Evolutionary conservation across 2,329 filamentous ascomycete genomes (phyloP).

Genomic region (Thermothelomyces thermophilus): DNA sequence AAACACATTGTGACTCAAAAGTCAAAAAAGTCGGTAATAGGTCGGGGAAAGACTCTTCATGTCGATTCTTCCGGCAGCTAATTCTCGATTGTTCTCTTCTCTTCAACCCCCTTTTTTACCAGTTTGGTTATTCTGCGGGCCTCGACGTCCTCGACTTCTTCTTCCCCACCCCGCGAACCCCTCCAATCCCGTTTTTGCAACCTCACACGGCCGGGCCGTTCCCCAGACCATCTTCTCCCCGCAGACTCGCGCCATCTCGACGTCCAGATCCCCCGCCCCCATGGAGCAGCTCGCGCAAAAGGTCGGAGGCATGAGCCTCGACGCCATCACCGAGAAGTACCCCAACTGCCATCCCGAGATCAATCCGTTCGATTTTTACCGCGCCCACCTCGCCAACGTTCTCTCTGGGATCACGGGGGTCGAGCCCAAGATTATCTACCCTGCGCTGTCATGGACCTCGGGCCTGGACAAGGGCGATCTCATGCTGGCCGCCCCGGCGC

Average conservation of each 20-base stretch:
- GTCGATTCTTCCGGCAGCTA: constrained; percentile 9
- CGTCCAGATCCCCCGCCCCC: constrained; percentile 24
- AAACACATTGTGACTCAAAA: not conserved
- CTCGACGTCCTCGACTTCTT: constrained; percentile 14
- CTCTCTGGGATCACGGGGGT: constrained; percentile 64
- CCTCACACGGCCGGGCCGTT: constrained; percentile 17
- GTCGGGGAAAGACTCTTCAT: constrained; percentile 11
- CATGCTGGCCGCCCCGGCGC: constrained; percentile 69
- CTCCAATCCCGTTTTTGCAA: constrained; percentile 8
- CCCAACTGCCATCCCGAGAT: constrained; percentile 57
- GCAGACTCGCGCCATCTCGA: constrained; percentile 15
- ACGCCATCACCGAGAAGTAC: constrained; percentile 36
- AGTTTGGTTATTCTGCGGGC: constrained; percentile 2
- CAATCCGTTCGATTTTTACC: constrained; percentile 75
- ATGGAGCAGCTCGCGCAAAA: constrained; percentile 31
- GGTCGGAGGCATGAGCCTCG: constrained; percentile 32
- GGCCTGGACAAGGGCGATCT: constrained; percentile 79
- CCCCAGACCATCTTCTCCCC: constrained; percentile 4
- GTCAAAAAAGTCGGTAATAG: not conserved
- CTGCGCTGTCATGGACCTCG: constrained; percentile 69
- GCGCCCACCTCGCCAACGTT: constrained; percentile 65
- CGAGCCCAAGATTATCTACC: constrained; percentile 64
- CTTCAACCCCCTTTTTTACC: constrained; percentile 10
- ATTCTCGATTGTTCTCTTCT: constrained; percentile 12
- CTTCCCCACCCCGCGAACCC: constrained; percentile 8